phyloP scores from a whole-genome alignment of 345 rosid genomes.

The Eucalyptus melliodora region DNA sequence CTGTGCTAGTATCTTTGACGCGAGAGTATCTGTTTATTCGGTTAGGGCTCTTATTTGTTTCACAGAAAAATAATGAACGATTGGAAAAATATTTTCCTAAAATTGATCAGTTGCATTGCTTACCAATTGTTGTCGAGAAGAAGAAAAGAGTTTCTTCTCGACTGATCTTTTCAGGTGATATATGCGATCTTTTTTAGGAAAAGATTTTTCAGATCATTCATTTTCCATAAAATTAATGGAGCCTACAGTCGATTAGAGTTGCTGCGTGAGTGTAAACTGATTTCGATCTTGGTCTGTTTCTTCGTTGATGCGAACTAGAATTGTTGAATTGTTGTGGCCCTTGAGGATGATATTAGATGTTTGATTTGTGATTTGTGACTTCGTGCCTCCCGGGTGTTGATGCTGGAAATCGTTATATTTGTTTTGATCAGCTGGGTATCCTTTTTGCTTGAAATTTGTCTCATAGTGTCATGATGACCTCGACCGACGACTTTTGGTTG shows the following conservation, averaged over 20 bases:
- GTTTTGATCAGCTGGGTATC: background rate
- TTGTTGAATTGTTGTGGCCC: background rate
- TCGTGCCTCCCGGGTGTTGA: background rate
- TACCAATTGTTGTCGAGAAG: fast-evolving
- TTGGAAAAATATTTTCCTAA: no score
- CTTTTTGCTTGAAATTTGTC: background rate
- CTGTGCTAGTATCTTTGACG: background rate
- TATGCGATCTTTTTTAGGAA: no score
- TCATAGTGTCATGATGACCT: background rate
- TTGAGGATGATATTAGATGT: background rate
- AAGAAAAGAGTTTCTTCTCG: background rate
- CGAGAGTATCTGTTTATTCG: background rate
- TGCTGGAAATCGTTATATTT: background rate
- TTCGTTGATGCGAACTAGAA: background rate
- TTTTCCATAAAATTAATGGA: no score
- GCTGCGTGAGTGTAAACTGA: background rate
- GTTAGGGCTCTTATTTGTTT: background rate
- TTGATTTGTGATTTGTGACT: background rate
- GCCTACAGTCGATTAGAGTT: background rate
- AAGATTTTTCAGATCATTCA: fast-evolving
- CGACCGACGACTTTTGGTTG: background rate
- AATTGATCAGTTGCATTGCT: no score
- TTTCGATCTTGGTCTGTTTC: background rate
- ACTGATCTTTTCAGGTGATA: background rate
- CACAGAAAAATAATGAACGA: no score